phyloP scores from a whole-genome alignment of 2,329 filamentous ascomycete species.

The Colletotrichum musae region DNA sequence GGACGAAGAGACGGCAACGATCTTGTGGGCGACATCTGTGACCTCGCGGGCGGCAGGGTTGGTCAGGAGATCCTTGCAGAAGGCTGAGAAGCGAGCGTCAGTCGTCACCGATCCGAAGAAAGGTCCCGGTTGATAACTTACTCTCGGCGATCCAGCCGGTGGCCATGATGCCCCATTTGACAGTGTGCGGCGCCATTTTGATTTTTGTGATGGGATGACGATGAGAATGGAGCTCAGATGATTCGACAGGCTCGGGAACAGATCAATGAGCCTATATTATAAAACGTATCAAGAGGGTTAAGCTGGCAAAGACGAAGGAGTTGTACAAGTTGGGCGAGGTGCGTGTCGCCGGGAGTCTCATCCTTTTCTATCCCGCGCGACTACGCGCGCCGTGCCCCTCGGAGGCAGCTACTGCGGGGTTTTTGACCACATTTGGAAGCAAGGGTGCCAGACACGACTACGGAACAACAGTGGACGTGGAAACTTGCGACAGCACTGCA shows the following conservation, averaged over 20 bases:
- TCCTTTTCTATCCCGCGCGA: constrained; percentile 25
- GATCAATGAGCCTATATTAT: neutral
- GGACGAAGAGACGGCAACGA: constrained; percentile 86
- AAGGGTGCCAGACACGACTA: neutral
- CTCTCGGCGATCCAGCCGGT: constrained; percentile 72
- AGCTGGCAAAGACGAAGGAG: neutral
- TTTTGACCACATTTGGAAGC: constrained; percentile 9
- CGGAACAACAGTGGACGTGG: neutral
- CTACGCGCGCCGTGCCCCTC: constrained; percentile 23
- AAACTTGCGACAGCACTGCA: neutral
- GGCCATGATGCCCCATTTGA: constrained; percentile 74
- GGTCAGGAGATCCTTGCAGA: constrained; percentile 83
- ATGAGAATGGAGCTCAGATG: neutral
- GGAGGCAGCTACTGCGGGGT: constrained; percentile 37
- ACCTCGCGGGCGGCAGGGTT: constrained; percentile 80
- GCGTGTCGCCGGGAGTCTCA: constrained; percentile 13
- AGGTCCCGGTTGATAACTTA: constrained; percentile 50
- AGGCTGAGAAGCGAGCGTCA: constrained; percentile 58
- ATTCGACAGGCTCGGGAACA: neutral
- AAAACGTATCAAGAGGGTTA: too few relatives aligned
- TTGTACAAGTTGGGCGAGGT: neutral
- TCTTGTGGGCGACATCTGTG: constrained; percentile 80
- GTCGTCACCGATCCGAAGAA: neutral
- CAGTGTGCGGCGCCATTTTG: constrained; percentile 63
- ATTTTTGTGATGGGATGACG: constrained; percentile 22